Evolutionary conservation across 2,329 filamentous ascomycete species (phyloP).

Genomic region (Epichloe amarillans): DNA sequence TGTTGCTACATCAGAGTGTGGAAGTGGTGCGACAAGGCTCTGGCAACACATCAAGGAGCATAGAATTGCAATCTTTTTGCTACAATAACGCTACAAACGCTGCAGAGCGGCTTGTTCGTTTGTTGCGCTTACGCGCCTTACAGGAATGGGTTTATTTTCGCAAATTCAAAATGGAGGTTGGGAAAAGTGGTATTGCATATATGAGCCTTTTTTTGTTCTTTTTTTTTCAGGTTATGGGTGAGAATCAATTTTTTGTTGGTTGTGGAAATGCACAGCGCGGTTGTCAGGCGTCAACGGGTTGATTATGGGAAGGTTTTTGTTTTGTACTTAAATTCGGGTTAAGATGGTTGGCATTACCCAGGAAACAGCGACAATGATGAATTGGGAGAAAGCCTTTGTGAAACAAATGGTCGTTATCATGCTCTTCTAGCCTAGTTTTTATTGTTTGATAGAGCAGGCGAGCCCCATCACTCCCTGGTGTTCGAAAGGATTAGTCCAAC

Average conservation of each 20-base stretch:
- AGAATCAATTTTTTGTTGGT: not conserved
- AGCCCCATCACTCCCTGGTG: not conserved
- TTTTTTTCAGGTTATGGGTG: not conserved
- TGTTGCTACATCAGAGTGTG: not conserved
- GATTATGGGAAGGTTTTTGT: not conserved
- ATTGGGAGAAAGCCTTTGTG: not conserved
- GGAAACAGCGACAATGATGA: not conserved
- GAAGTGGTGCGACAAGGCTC: not conserved
- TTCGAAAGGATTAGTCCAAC: not conserved
- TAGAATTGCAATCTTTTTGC: not conserved
- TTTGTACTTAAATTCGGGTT: not conserved
- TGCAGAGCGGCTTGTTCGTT: not conserved
- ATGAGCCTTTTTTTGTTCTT: not conserved
- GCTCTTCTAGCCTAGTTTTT: not conserved
- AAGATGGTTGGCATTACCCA: not conserved
- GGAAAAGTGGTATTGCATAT: not conserved
- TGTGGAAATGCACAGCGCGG: not conserved
- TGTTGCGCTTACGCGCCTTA: not conserved
- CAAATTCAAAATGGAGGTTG: not conserved
- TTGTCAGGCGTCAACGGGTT: constrained; percentile 1
- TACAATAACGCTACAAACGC: not conserved
- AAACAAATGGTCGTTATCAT: not conserved
- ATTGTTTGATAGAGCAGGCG: not conserved
- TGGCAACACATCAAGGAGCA: not conserved
- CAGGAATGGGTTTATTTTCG: not conserved